Evolutionary conservation across 495 filamentous ascomycete species (phyloP).

Genomic region (Xeromyces bisporus): DNA sequence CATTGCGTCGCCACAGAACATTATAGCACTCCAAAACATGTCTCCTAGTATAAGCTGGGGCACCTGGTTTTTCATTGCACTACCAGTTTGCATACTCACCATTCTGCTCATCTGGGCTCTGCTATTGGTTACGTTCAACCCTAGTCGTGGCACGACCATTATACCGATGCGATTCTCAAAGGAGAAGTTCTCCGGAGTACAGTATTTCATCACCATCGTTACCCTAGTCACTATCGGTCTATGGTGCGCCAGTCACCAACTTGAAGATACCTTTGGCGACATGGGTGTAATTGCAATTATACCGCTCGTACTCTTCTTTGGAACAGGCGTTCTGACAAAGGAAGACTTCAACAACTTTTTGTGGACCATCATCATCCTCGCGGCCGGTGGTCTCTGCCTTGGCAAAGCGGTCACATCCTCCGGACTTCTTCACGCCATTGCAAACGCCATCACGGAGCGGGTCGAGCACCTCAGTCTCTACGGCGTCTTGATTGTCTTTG

Average conservation of each 20-base stretch:
- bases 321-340: conserved; percentile 91
- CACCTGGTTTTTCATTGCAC: conserved; percentile 88
- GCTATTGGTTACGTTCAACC: conserved; percentile 68
- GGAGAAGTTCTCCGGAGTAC: conserved; percentile 73
- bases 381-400: conserved; percentile 80
- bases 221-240: conserved; percentile 77
- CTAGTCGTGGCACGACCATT: conserved; percentile 71
- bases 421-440: conserved; percentile 81
- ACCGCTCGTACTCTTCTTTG: conserved; percentile 90
- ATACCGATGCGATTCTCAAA: conserved; percentile 77
- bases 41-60: conserved; percentile 75
- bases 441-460: conserved; percentile 47
- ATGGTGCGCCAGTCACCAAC: conserved; percentile 83
- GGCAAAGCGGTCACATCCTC: conserved; percentile 91
- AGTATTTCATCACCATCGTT: conserved; percentile 80
- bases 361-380: conserved; percentile 99
- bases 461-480: conserved; percentile 76
- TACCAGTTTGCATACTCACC: conserved; percentile 82
- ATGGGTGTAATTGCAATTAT: conserved; percentile 98
- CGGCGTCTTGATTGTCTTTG: conserved; percentile 73
- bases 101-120: conserved; percentile 82
- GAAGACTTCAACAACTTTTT: conserved; percentile 99
- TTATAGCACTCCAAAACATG: conserved; percentile 94
- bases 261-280: conserved; percentile 78
- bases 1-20: conserved; percentile 93